Conservation (phyloP, 2,329 filamentous ascomycete genomes). For the Fusarium armeniacum region DNA sequence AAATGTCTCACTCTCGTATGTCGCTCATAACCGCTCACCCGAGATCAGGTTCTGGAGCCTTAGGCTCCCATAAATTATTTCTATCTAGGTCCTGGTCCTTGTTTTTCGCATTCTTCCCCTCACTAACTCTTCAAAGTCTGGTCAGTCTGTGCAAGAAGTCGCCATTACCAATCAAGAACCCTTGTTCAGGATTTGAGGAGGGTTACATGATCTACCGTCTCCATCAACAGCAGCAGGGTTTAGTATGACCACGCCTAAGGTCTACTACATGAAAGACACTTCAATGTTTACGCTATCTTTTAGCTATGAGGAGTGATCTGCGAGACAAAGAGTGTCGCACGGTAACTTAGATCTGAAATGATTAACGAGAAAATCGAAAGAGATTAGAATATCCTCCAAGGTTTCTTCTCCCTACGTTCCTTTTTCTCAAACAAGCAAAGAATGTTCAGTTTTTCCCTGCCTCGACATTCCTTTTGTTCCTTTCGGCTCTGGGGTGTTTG, state of each 20-base stretch:
- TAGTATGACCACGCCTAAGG: not conserved
- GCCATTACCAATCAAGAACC: slow-evolving; percentile 1
- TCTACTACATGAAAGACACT: slow-evolving; percentile 4
- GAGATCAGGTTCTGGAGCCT: slow-evolving; percentile 16
- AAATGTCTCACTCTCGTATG: slow-evolving; percentile 32
- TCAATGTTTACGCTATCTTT: not conserved
- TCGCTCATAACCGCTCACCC: slow-evolving; percentile 35
- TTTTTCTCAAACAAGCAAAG: slow-evolving; percentile 6
- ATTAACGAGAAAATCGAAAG: slow-evolving; percentile 30
- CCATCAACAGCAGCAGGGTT: slow-evolving; percentile 1
- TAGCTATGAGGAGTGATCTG: slow-evolving; percentile 1
- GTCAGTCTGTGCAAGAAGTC: slow-evolving; percentile 32
- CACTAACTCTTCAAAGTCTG: slow-evolving; percentile 15
- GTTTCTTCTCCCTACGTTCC: slow-evolving; percentile 18
- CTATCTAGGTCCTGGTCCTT: slow-evolving; percentile 27
- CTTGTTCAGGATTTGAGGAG: slow-evolving; percentile 2
- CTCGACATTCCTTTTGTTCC: not conserved
- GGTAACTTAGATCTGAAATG: slow-evolving; percentile 30
- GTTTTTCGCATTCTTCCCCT: not conserved
- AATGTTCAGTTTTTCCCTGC: not conserved
- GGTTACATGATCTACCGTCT: slow-evolving; percentile 32
- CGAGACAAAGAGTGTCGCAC: slow-evolving; percentile 28
- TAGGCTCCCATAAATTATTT: slow-evolving; percentile 15
- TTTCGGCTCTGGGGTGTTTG: slow-evolving; percentile 16
- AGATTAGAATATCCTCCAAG: slow-evolving; percentile 15